Conservation (phyloP, 2,329 filamentous ascomycete genomes). For the Thelonectria blattea region DNA sequence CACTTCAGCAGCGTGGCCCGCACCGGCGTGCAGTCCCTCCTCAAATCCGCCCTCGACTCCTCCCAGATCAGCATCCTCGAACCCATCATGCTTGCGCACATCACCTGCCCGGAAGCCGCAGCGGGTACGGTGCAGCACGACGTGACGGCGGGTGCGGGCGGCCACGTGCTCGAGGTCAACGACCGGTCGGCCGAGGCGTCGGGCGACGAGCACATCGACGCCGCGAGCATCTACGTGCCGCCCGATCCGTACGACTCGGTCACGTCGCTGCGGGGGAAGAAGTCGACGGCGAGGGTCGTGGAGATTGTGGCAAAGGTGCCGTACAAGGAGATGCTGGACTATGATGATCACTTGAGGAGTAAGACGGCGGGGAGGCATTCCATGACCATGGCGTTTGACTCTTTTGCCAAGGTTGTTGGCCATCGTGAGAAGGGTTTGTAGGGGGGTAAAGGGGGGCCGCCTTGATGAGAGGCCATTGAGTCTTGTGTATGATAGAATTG, state of each 20-base stretch:
- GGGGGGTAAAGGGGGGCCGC: background rate
- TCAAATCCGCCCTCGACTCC: conserved; percentile 65
- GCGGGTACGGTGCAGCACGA: conserved; percentile 86
- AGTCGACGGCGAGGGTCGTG: conserved; percentile 55
- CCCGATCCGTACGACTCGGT: conserved; percentile 78
- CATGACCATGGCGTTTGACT: conserved; percentile 64
- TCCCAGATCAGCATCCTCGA: conserved; percentile 76
- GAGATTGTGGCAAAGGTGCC: conserved; percentile 87
- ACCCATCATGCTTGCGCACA: conserved; percentile 89
- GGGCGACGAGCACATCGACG: conserved; percentile 62
- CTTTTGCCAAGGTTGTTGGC: conserved; percentile 61
- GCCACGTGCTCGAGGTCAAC: conserved; percentile 76
- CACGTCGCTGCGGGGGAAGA: conserved; percentile 61
- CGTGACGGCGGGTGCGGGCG: conserved; percentile 73
- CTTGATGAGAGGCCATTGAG: background rate
- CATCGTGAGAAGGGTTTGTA: conserved; percentile 58
- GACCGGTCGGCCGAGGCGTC: conserved; percentile 50
- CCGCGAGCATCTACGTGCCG: conserved; percentile 81
- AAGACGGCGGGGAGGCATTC: conserved; percentile 81
- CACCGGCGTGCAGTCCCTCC: conserved; percentile 69
- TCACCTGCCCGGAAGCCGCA: conserved; percentile 81
- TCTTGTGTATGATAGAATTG: background rate
- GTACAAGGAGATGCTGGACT: conserved; percentile 95
- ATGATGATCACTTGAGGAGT: conserved; percentile 85
- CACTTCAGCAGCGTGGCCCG: conserved; percentile 69